Evolutionary conservation across 2,329 filamentous ascomycete species (phyloP).

Genomic region (Leptographium galeiforme): DNA sequence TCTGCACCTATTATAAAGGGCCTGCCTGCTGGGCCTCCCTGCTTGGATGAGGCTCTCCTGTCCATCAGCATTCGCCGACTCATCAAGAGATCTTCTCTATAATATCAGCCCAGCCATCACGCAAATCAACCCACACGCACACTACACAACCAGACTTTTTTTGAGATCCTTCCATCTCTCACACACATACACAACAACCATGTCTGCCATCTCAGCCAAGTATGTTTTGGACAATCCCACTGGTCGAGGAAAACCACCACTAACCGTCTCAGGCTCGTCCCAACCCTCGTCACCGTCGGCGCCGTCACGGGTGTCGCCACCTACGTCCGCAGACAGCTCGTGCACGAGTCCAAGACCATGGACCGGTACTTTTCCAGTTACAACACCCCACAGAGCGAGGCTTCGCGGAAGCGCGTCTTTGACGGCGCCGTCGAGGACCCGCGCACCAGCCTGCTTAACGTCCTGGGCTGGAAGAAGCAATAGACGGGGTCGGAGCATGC

Average conservation of each 20-base stretch:
- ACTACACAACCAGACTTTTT: not conserved
- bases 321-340: constrained; percentile 21
- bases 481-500: not conserved
- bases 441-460: constrained; percentile 21
- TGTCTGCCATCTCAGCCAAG: constrained; percentile 1
- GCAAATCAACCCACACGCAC: not conserved
- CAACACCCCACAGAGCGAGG: constrained; percentile 23
- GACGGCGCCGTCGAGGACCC: constrained; percentile 19
- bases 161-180: not conserved
- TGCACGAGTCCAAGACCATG: constrained; percentile 19
- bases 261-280: constrained; percentile 7
- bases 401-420: constrained; percentile 19
- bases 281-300: constrained; percentile 8
- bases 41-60: not conserved
- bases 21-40: not conserved
- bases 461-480: constrained; percentile 16
- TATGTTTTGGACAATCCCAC: not conserved
- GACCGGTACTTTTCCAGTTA: constrained; percentile 24
- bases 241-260: not conserved
- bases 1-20: not conserved
- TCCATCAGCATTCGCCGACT: not conserved
- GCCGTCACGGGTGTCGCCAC: constrained; percentile 15
- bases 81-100: not conserved
- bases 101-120: not conserved
- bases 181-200: not conserved